These are phyloP conservation scores for Hermanozyma aechmeae DNA, from an alignment of 805 yeast species.

Conservation along the genomic window DNA sequence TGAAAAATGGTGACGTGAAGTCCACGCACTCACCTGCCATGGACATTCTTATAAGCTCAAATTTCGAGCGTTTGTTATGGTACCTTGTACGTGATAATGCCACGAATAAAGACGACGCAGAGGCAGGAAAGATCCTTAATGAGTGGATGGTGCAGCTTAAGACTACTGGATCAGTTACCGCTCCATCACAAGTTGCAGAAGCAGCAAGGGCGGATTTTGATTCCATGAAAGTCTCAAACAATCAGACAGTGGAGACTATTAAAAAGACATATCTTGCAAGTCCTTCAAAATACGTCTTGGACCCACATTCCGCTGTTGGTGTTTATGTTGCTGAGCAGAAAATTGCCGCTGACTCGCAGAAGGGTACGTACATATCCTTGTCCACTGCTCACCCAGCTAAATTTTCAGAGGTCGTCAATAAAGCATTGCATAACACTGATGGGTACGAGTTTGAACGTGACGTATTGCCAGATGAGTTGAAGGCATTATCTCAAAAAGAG, in stretches of 20 bases:
- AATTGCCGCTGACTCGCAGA: constrained; percentile 38
- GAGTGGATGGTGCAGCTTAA: constrained; percentile 77
- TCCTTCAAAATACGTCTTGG: constrained; percentile 68
- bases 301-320: constrained; percentile 97
- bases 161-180: constrained; percentile 65
- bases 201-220: constrained; percentile 64
- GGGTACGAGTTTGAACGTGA: constrained; percentile 81
- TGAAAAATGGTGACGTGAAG: constrained; percentile 66
- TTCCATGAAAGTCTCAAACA: constrained; percentile 73
- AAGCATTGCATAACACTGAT: constrained; percentile 54
- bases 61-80: constrained; percentile 96
- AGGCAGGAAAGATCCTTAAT: constrained; percentile 67
- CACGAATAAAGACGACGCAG: constrained; percentile 39
- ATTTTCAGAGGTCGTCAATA: constrained; percentile 90
- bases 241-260: constrained; percentile 73
- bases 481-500: constrained; percentile 57
- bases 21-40: constrained; percentile 95
- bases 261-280: constrained; percentile 53
- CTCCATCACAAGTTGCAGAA: constrained; percentile 51
- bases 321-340: constrained; percentile 65
- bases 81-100: constrained; percentile 71
- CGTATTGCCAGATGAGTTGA: constrained; percentile 84
- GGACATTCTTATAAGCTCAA: constrained; percentile 94
- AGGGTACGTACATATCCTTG: constrained; percentile 52
- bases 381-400: constrained; percentile 99